Base-by-base conservation (phyloP, 2,329 filamentous ascomycete species). In the Colletotrichum horii region DNA sequence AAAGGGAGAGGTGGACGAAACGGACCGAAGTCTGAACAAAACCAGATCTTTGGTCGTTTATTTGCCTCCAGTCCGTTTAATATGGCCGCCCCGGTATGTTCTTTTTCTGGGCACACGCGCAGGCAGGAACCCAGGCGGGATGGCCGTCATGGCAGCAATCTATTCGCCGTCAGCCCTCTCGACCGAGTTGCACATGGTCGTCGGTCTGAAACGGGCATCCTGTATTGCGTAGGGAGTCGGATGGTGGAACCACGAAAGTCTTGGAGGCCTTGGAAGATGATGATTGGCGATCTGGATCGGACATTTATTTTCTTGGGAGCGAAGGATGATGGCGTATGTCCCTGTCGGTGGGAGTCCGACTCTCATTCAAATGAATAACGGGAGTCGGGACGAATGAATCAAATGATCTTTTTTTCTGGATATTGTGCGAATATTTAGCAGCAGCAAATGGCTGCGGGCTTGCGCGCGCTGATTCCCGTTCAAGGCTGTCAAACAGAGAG, bases 201-300 rank as follows among this genome's bases (percentile, higher is more conserved):
- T 74, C 48, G 48, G 48, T 38, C 26, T 58, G 48, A 66, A 71
- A 71, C 69, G 38, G 62, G 36, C 72, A 71, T 60, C 14, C 55
- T 52, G 72, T 71, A 55, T 61, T 66, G 55, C 36, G 43, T 52
- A 48, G 38, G 43, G 61, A 71, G 26, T 58, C 24, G 61, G 34
- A 16, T 43, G 24, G 68, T 74, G 68, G 68, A 61, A 72, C 69
- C 68, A 32, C 28, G 68, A 75, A 75, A 55, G 36, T 34, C 34
- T 52, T 62, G 60, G 26, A 48, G 64, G 52, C 19, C n/a, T 70
- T 55, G 26, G 36, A 30, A 69, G 32, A 62, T 62, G 38, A 52
- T 28, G 55, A 28, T 58, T 24, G 61, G 30, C 30, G 34, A 52
- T 48, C 28, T 52, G 32, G 71, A 61, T 71, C 60, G 36, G 32